Evolutionary conservation across 345 rosid species (phyloP), one percentile per base, ranked within the genome.

Genomic region (Dimocarpus longan): DNA sequence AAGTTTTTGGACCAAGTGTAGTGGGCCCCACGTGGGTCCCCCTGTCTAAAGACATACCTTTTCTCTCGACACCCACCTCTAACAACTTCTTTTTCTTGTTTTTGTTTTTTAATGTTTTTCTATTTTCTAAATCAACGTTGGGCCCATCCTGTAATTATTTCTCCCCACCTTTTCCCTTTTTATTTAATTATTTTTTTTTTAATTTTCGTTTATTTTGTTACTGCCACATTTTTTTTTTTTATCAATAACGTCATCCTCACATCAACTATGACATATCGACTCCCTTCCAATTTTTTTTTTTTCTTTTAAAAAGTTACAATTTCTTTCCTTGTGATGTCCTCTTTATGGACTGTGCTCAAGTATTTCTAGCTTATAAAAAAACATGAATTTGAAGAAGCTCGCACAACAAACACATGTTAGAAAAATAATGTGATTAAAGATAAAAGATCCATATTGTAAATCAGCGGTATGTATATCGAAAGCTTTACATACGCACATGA

Each of bases 121-220:
- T 28, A 2, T 13, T 8, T 46, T 1, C 28, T 1, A 66, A 73
- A 70, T 70, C 76, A 83, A 68, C 24, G 7, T 9, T 19, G 82
- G 85, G 54, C 60, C 89, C 85, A 79, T 10, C 1, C 1, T 12
- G 69, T 80, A 71, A 83, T 81, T 70, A 79, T 86, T 67, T 80
- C 73, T 52, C 74, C 8, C 2, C n/a, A 40, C 63, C 62, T 68
- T 19, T 0, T 0, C 69, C 4, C 71, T 16, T 70, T 74, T 8
- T 52, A 13, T 74, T 26, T 24, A 1, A 5, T 28, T 7, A 18
- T 1, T 32, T 28, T 56, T 6, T 42, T 42, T 16, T 22, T 0
- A 21, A 6, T 48, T 44, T 0, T 10, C 48, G 6, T 37, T 1
- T 10, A 3, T 16, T 39, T 40, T 6, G 8, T 32, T 32, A 32